phyloP scores from a whole-genome alignment of 257 asterid species.

The Leptodermis oblonga region DNA sequence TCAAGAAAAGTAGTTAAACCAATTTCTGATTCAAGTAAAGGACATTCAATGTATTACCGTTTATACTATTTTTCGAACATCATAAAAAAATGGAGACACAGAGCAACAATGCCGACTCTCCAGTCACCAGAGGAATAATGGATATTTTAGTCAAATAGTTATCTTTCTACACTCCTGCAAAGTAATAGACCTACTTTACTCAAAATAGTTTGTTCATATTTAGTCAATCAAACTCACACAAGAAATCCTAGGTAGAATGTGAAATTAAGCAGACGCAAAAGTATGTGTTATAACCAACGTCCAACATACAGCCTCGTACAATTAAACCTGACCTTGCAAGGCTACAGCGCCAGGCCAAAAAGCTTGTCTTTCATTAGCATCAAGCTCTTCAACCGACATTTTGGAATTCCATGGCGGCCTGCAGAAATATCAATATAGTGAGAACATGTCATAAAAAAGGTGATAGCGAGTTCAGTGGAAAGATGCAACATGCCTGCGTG shows the following conservation, averaged over 20 bases:
- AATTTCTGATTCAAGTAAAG: too few species aligned
- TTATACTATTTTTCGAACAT: too few species aligned
- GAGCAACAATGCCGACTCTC: background rate
- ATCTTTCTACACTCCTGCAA: background rate
- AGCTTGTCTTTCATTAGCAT: slow-evolving; percentile 66
- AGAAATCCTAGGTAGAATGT: background rate
- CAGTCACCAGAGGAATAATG: background rate
- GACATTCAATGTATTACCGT: too few species aligned
- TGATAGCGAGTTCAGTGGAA: too few species aligned
- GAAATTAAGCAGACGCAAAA: background rate
- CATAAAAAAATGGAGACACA: background rate
- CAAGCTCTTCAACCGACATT: slow-evolving; percentile 92
- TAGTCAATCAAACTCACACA: background rate
- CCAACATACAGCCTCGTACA: background rate
- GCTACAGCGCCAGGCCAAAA: slow-evolving; percentile 87
- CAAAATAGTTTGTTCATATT: background rate
- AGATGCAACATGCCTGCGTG: slow-evolving; percentile 70
- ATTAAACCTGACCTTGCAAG: slow-evolving; percentile 69
- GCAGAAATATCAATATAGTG: slow-evolving; percentile 20
- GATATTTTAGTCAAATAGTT: background rate
- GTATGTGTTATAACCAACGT: background rate
- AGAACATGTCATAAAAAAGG: slow-evolving; percentile 8
- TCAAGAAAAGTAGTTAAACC: too few species aligned
- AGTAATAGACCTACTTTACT: background rate
- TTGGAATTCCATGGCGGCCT: slow-evolving; percentile 92